These are phyloP conservation scores for Zygoascus sp. DNA, from an alignment of 1,139 yeast species.

Conservation along the genomic window DNA sequence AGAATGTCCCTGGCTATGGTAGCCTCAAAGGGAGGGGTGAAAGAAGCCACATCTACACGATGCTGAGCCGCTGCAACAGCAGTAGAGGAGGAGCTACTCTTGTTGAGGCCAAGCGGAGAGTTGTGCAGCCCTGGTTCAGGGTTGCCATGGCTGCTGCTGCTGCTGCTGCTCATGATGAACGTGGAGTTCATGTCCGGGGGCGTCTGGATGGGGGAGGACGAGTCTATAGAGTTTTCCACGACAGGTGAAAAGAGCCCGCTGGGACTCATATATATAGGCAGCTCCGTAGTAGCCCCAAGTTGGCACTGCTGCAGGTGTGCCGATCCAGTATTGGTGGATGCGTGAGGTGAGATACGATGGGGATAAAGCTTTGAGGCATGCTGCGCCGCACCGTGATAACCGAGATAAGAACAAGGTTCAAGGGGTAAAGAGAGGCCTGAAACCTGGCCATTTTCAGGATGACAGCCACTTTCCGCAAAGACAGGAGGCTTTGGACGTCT, in stretches of 20 bases:
- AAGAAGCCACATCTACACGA: neutral
- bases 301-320: conserved; percentile 1
- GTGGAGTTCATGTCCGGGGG: neutral
- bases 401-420: conserved; percentile 9
- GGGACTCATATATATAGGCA: conserved; percentile 1
- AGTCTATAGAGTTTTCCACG: neutral
- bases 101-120: neutral
- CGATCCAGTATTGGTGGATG: neutral
- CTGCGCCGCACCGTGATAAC: conserved; percentile 7
- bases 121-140: neutral
- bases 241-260: neutral
- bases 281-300: conserved; percentile 4
- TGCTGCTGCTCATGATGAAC: neutral
- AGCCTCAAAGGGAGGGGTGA: conserved; percentile 6
- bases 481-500: no score
- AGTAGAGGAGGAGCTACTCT: neutral
- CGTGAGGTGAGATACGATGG: neutral
- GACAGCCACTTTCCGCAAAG: no score
- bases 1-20: conserved; percentile 2
- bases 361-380: neutral
- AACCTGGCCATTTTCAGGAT: no score
- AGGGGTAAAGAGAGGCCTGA: neutral
- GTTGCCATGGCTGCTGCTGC: neutral
- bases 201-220: neutral
- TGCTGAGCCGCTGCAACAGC: conserved; percentile 2